Base-by-base conservation (phyloP, 192 early-diverging fungal genomes). In the Coemansia sp. region DNA sequence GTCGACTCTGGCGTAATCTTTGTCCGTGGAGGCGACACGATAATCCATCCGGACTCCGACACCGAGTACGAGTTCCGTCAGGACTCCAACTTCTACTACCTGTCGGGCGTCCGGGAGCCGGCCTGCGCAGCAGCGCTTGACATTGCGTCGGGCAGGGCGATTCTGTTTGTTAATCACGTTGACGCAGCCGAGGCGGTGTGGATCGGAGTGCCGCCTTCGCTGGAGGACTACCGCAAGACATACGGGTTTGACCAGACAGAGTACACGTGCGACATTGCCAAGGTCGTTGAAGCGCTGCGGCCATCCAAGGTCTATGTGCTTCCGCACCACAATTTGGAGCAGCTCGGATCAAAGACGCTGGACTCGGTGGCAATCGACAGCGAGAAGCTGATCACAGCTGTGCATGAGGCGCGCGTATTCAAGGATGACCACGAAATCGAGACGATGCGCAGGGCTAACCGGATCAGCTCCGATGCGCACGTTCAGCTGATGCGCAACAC, bases 31-130 rank as follows among this genome's bases (percentile, higher is more conserved):
- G 71, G 84, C 19, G 81, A 83, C 57, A 68, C 81, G 25, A 71
- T 81, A 44, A 68, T 86, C 53, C 81, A 89, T 61, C 86, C 90
- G 37, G 86, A 88, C 69, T 93, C 91, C 41, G 93, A 94, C 72
- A 84, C 85, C 32, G 94, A 96, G 82, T 80, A 87, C 43, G 77
- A 88, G 49, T 96, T 96, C 77, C 86, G 92, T 65, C 94, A 96
- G 63, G 92, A 96, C 77, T 86, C 85, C 56, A 93, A 92, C 86
- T 96, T 94, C 58, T 88, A 88, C 70, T 97, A 95, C 72, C 85
- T 95, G 16, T 90, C 93, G 5, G 93, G 94, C 53, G 88, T 89
- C 50, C 72, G 74, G 41, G 90, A 91, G 71, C 88, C 92, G 32
- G 93, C 88, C 57, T 92, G 86, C 61, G 86, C 86, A 59, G 85